These are phyloP conservation scores for Corinectria fuckeliana DNA, from an alignment of 2,329 filamentous ascomycete genomes.

Conservation along the genomic window DNA sequence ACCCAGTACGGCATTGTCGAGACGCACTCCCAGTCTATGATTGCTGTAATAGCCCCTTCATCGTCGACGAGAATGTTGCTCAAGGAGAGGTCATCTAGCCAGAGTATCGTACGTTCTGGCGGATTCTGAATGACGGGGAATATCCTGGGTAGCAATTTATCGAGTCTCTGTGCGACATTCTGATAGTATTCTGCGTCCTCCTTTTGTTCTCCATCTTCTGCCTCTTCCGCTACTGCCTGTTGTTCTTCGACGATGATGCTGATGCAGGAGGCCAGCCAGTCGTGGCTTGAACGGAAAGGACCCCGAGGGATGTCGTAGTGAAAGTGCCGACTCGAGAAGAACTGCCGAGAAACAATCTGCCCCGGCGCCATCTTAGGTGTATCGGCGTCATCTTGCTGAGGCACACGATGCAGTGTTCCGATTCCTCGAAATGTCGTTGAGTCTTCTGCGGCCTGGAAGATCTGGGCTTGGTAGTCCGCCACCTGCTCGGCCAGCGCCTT, in stretches of 20 bases:
- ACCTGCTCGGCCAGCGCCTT: conserved; percentile 14
- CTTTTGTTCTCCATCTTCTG: conserved; percentile 37
- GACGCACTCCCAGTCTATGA: conserved; percentile 53
- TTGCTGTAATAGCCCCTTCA: conserved; percentile 42
- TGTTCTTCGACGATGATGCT: conserved; percentile 41
- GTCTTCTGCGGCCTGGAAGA: background rate
- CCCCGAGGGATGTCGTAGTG: conserved; percentile 44
- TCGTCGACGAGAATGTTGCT: conserved; percentile 51
- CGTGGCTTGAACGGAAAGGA: conserved; percentile 46
- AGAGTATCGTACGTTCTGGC: conserved; percentile 43
- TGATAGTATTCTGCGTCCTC: conserved; percentile 41
- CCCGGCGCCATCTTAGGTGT: conserved; percentile 18
- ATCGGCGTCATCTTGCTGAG: background rate
- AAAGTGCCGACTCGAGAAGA: conserved; percentile 43
- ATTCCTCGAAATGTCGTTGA: background rate
- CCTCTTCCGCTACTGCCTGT: conserved; percentile 23
- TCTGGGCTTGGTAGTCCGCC: conserved; percentile 6
- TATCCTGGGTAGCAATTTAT: conserved; percentile 39
- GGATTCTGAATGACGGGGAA: conserved; percentile 37
- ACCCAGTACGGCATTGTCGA: conserved; percentile 49
- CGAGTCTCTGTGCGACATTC: conserved; percentile 37
- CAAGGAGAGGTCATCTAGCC: conserved; percentile 45
- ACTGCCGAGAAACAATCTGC: conserved; percentile 41
- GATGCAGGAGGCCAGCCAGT: conserved; percentile 45
- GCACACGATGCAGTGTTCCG: conserved; percentile 33